Conservation (phyloP, 192 early-diverging fungal species). For the Backusella australiensis region DNA sequence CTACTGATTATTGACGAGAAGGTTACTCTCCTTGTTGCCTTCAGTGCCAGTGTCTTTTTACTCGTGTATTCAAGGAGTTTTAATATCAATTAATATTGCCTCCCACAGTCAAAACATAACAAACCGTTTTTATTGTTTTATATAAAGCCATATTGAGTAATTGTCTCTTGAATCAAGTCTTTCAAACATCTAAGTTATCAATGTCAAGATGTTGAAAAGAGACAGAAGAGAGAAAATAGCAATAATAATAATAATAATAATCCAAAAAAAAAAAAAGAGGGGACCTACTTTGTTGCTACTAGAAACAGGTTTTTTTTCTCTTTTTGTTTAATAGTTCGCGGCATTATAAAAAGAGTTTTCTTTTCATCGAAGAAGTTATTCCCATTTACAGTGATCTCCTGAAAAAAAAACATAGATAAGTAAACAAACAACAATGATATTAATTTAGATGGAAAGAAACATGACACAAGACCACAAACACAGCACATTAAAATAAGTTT, state of each 20-base stretch:
- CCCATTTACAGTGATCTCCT: background rate
- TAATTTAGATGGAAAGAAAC: background rate
- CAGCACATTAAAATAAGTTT: background rate
- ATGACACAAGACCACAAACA: background rate
- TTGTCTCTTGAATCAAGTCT: background rate
- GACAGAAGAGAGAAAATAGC: background rate
- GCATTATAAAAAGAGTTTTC: background rate
- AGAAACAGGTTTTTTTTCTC: background rate
- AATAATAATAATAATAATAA: background rate
- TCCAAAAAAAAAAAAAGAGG: background rate
- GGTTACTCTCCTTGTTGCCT: background rate
- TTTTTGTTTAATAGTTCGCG: background rate
- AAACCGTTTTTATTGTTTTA: background rate
- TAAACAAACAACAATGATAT: background rate
- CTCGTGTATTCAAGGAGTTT: constrained; percentile 1
- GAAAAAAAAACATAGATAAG: background rate
- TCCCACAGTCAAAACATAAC: background rate
- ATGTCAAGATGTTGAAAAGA: background rate
- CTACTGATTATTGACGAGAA: background rate
- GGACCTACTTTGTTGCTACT: background rate
- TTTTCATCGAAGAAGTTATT: background rate
- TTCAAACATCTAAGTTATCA: background rate
- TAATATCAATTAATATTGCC: constrained; percentile 3
- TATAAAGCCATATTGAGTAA: background rate
- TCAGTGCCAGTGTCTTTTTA: background rate